Base-by-base conservation (phyloP, 768 basidiomycete species). In the Trametes elegans region DNA sequence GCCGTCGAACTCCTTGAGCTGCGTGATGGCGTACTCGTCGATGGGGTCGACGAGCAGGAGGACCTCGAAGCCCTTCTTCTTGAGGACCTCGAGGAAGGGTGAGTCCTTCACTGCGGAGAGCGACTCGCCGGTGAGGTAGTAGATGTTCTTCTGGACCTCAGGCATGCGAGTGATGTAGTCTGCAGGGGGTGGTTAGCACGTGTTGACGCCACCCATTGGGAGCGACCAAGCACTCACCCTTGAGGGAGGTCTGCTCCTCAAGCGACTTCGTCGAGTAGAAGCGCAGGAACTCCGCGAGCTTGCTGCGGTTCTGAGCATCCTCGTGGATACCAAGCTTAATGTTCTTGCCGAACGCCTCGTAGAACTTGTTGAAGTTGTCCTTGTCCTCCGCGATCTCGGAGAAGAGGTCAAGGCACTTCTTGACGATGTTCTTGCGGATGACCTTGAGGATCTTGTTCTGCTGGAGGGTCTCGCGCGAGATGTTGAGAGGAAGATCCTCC, bases 371-470 rank as follows among this genome's bases (percentile, higher is more conserved):
- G 72, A 92, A 93, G 82, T 90, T 98, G 77, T 99, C 97, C 83
- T 98, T 98, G 83, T 99, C 97, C 81, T 99, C 96, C 31, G 95
- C 88, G 60, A 98, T 96, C 81, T 99, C 97, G 65, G 73, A 79
- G 80, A 99, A 84, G 66, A 98, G 75, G 69, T 98, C 96, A 76
- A 98, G 73, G 71, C 90, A 88, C 81, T 98, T 98, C 86, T 93
- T 98, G 74, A 98, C 95, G 51, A 98, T 84, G 81, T 98, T 97
- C 85, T 98, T 97, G 74, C 93, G 91, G 72, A 96, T 95, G 73
- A 97, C 94, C 82, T 98, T 99, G 66, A 99, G 88, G 65, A 99
- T 99, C 86, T 98, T 99, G 84, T 98, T 98, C 71, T 98, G 97
- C 74, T 99, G 97, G 52, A 99, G 86, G 29, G 95, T 98, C 82